phyloP scores from a whole-genome alignment of 768 basidiomycete species.

The Russula earlei region DNA sequence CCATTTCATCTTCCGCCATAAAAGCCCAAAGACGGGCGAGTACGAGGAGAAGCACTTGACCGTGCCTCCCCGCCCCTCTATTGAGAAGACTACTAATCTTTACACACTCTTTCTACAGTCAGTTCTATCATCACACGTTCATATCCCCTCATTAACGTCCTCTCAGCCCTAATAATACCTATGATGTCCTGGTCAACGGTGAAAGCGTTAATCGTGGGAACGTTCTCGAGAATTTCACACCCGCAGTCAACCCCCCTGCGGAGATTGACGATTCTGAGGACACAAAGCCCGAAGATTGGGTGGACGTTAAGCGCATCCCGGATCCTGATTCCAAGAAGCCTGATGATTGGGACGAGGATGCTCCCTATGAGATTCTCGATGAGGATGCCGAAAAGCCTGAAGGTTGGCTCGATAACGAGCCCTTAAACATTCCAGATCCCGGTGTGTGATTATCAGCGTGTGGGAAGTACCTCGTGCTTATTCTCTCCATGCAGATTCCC shows the following conservation, averaged over 20 bases:
- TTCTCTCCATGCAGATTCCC: constrained; percentile 42
- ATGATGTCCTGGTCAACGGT: constrained; percentile 84
- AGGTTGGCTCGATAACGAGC: constrained; percentile 92
- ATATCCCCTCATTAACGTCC: neutral
- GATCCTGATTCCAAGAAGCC: constrained; percentile 88
- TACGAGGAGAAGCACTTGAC: constrained; percentile 95
- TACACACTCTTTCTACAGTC: constrained; percentile 92
- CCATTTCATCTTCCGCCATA: constrained; percentile 99
- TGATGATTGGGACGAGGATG: constrained; percentile 96
- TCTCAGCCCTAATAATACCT: constrained; percentile 84
- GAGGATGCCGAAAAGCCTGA: constrained; percentile 84
- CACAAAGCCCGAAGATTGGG: constrained; percentile 87
- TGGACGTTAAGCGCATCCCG: constrained; percentile 76
- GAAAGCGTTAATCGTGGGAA: constrained; percentile 68
- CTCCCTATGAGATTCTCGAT: constrained; percentile 85
- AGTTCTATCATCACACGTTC: constrained; percentile 26
- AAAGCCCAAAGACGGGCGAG: constrained; percentile 86
- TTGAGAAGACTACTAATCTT: constrained; percentile 85
- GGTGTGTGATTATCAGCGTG: constrained; percentile 32
- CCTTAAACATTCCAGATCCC: constrained; percentile 74
- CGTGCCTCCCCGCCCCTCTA: constrained; percentile 69
- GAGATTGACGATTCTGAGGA: constrained; percentile 94
- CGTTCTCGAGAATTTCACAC: constrained; percentile 89
- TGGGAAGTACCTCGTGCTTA: neutral
- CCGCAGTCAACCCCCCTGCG: constrained; percentile 82